Base-by-base conservation (phyloP, 1,139 yeast genomes). In the Blastobotrys elegans region DNA sequence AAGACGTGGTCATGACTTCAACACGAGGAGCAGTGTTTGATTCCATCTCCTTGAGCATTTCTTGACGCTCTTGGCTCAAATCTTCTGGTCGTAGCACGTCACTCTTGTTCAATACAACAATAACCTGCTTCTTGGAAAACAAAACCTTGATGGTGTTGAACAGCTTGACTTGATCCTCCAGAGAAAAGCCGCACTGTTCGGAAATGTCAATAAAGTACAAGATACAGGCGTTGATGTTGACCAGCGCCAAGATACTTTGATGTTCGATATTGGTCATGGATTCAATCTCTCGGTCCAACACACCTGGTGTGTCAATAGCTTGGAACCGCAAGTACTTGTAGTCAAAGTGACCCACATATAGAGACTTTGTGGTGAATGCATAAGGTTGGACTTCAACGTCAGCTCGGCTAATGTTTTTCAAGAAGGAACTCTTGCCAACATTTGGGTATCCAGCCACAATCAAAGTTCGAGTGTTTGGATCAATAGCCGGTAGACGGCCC, bases 191-290 rank as follows among this genome's bases (percentile, higher is more conserved):
- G 80, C 99, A 92, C 76, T 90, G 97, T 74, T 94, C 99, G 33
- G 96, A 85, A 58, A 92, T 77, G 75, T 92, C 99, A 98, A 92
- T 92, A 64, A 92, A 92, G 72, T 94, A 92, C 62, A 94, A 72
- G 42, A 92, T 96, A 69, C 97, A 88, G 21, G 97, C 89, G 66
- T 98, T 80, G 68, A 92, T 80, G 70, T 92, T 98, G 34, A 98
- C 98, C 76, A 92, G 88, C 53, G 98, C 98, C 64, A 94, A 92
- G 64, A 92, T 90, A 49, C 96, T 84, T 74, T 92, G 99, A 98
- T 92, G 92, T 75, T 92, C 99, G 68, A 92, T 94, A 71, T 94
- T 92, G 74, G 90, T 94, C 99, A 92, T 94, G 68, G 92, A 97
- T 69, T 92, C 99, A 42, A 97, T 89, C 53, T 98, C 98, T 70